These are phyloP conservation scores for Ochromonadaceae sp. DNA, from an alignment of 352 stramenopile genomes.

Conservation along the genomic window DNA sequence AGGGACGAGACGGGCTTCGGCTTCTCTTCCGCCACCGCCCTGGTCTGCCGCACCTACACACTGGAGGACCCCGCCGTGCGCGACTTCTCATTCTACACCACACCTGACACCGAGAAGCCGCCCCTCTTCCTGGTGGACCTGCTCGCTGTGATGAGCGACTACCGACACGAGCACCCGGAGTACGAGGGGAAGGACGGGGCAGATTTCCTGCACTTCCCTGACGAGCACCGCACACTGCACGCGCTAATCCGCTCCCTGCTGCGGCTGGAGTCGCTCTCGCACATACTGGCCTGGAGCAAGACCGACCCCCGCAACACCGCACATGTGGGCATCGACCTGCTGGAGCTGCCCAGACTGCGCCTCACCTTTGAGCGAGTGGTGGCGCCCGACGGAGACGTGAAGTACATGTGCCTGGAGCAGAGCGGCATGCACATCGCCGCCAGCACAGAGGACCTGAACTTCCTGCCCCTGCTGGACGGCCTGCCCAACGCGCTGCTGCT, in stretches of 20 bases:
- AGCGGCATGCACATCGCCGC: constrained; percentile 1
- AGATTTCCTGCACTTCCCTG: no score
- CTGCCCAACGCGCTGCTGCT: constrained; percentile 28
- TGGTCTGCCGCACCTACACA: constrained; percentile 5
- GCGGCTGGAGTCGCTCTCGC: constrained; percentile 84
- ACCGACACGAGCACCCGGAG: no score
- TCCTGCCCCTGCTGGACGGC: not conserved
- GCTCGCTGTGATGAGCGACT: no score
- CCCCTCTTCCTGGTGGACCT: no score
- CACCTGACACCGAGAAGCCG: no score
- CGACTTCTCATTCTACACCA: no score
- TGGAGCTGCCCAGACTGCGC: constrained; percentile 92
- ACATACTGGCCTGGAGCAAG: constrained; percentile 88
- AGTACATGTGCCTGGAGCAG: constrained; percentile 22
- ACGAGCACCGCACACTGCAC: not conserved
- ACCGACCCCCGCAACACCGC: constrained; percentile 33
- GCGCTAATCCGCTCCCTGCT: constrained; percentile 37
- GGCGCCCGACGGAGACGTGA: constrained; percentile 38
- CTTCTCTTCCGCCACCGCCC: constrained; percentile 30
- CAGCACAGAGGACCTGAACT: not conserved
- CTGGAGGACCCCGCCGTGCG: no score
- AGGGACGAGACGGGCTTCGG: constrained; percentile 46
- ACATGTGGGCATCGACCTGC: constrained; percentile 61
- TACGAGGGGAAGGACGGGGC: no score
- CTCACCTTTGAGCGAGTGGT: constrained; percentile 59